Percentiles rank a stretch among this genome's conserved stretches.
Evolutionary conservation across 2,329 filamentous ascomycete genomes (phyloP).

Genomic region (Pseudopithomyces chartarum): DNA sequence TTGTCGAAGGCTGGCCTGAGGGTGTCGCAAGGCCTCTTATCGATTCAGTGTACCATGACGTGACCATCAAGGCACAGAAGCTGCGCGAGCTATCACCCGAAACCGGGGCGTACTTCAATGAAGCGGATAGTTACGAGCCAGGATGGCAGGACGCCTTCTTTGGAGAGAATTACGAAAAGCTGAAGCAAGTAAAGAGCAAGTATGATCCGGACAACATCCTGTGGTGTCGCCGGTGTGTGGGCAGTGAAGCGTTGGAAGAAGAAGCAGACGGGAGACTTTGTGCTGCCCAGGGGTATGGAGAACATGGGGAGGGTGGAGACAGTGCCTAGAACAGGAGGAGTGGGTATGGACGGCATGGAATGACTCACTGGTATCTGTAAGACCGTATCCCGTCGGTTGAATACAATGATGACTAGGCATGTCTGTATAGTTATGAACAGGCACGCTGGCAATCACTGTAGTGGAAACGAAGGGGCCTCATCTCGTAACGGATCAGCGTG

Average conservation of each 20-base stretch:
- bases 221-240: slow-evolving; percentile 33
- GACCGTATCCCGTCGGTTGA: too few species aligned
- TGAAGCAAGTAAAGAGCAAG: slow-evolving; percentile 25
- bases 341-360: background rate
- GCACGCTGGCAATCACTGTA: too few species aligned
- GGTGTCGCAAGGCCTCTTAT: slow-evolving; percentile 10
- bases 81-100: slow-evolving; percentile 24
- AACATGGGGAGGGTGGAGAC: background rate
- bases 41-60: slow-evolving; percentile 20
- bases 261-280: slow-evolving; percentile 24
- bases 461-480: too few species aligned
- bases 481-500: too few species aligned
- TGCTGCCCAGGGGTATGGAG: background rate
- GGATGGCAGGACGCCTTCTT: slow-evolving; percentile 33
- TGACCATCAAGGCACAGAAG: slow-evolving; percentile 23
- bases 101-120: slow-evolving; percentile 37
- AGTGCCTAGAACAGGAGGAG: too few species aligned
- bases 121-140: slow-evolving; percentile 29
- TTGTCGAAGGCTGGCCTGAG: slow-evolving; percentile 20
- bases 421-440: too few species aligned
- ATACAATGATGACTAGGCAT: too few species aligned
- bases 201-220: slow-evolving; percentile 27
- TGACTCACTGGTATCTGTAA: background rate
- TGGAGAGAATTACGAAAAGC: slow-evolving; percentile 20
- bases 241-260: slow-evolving; percentile 30